Conservation (phyloP, 176 grass and related monocot genomes). For the Poa pratensis region DNA sequence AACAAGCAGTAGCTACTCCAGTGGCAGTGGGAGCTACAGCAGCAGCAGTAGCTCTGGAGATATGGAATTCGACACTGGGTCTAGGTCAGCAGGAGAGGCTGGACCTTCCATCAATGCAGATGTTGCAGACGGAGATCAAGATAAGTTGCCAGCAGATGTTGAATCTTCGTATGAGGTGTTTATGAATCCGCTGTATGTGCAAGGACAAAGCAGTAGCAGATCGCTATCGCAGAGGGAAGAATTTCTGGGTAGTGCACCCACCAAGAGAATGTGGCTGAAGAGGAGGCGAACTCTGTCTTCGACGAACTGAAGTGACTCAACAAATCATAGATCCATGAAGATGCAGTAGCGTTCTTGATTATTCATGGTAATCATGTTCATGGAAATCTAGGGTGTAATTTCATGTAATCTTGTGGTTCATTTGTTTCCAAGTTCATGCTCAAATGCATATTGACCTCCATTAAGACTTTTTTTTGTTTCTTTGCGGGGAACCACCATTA, state of each 20-base stretch:
- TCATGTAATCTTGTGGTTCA: neutral
- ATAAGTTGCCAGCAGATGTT: conserved; percentile 31
- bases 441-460: neutral
- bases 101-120: conserved; percentile 43
- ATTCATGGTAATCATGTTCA: conserved; percentile 9
- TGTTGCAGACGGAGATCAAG: conserved; percentile 13
- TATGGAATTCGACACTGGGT: conserved; percentile 19
- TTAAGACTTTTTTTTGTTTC: neutral
- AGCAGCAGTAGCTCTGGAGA: conserved; percentile 45
- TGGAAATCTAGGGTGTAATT: neutral
- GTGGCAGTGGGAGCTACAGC: conserved; percentile 38
- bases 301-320: conserved; percentile 42
- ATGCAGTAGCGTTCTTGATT: conserved; percentile 28
- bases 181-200: conserved; percentile 43
- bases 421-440: neutral
- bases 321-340: neutral
- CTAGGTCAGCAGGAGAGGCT: conserved; percentile 38
- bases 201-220: conserved; percentile 32
- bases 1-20: conserved; percentile 46
- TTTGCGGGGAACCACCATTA: neutral
- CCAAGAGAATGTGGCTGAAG: conserved; percentile 55
- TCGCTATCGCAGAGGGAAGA: neutral
- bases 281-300: conserved; percentile 62
- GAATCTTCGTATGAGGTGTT: conserved; percentile 30
- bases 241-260: neutral